Base-by-base conservation (phyloP, 192 early-diverging fungal species). In the Gaertneriomyces sp. region DNA sequence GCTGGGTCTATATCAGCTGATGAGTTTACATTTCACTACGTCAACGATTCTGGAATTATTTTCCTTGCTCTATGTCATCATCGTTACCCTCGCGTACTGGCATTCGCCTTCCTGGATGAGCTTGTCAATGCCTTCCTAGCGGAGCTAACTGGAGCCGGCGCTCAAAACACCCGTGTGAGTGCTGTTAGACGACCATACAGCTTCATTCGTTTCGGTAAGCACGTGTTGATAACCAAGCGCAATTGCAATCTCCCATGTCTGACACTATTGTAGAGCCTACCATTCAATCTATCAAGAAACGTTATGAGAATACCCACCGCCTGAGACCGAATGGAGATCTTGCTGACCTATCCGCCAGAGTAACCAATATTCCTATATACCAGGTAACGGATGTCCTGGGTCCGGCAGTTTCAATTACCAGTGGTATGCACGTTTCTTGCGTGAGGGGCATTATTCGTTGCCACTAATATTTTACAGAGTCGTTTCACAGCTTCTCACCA, bases 121-220 rank as follows among this genome's bases (percentile, higher is more conserved):
- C 46, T 76, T 12, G 11, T 19, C 12, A 54, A 55, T 17, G 53
- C 66, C 4, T 77, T 77, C 57, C 56, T 67, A 39, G 59, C 59
- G 14, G 72, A 76, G 4, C 41, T 75, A n/a, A n/a, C 39, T 17
- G 44, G 39, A 60, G 16, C 38, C 11, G 47, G 47, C 12, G 12
- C 11, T 17, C 11, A 17, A 17, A 16, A 39, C 14, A 12, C 45
- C 33, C 61, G 50, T 4, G 46, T 72, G 14, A 40, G 54, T 19
- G 41, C 47, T 14, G 61, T 74, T n/a, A 59, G 58, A 17, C 54
- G 76, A 20, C 76, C 76, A 12, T 77, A 77, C 53, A 73, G 73
- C 16, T 77, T 77, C 58, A 77, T 77, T 53, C 58, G 66, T 10
- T 77, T 77, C 52, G 73, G 73, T 74, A 47, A 40, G 64, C 39